A percentile compares a stretch with the other conserved stretches of the same genome.
These are phyloP conservation scores for Ottelia alismoides DNA, from an alignment of 106 monocot genomes.

Conservation along the genomic window DNA sequence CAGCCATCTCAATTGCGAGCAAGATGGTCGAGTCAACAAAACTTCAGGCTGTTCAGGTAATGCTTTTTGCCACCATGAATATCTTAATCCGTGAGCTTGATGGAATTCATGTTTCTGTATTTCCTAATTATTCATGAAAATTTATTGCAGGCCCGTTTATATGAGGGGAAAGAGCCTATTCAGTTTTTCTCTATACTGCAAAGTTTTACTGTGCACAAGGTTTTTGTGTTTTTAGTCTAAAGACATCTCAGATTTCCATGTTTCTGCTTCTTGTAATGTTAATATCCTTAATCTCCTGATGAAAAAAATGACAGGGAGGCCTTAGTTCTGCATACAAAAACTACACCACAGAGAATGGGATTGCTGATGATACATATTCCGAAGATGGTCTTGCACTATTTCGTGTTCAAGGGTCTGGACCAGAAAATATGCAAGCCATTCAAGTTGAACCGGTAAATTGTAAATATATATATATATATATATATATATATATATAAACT, in stretches of 20 bases:
- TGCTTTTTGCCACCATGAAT: too few species aligned
- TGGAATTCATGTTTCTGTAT: background rate
- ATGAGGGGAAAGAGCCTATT: conserved; percentile 92
- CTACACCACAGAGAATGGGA: conserved; percentile 37
- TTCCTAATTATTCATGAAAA: too few species aligned
- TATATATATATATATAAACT: too few species aligned
- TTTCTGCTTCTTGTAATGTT: background rate
- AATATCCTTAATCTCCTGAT: background rate
- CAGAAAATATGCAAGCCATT: conserved; percentile 94
- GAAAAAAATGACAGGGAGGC: conserved; percentile 46
- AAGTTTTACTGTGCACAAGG: conserved; percentile 75
- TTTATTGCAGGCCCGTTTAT: conserved; percentile 43
- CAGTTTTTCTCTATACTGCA: conserved; percentile 86
- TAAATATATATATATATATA: too few species aligned
- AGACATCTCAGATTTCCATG: background rate
- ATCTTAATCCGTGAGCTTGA: background rate
- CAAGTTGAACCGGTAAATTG: conserved; percentile 80
- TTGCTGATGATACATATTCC: conserved; percentile 65
- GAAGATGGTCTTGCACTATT: conserved; percentile 80
- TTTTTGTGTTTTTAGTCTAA: conserved; percentile 13
- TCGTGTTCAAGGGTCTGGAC: conserved; percentile 91
- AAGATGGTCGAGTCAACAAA: conserved; percentile 71
- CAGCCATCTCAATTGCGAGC: conserved; percentile 47
- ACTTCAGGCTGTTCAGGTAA: conserved; percentile 68
- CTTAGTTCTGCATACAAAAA: conserved; percentile 84